Percentiles rank a stretch among this genome's conserved stretches.
phyloP scores from a whole-genome alignment of 352 stramenopile genomes.

The Phytophthora multivora region DNA sequence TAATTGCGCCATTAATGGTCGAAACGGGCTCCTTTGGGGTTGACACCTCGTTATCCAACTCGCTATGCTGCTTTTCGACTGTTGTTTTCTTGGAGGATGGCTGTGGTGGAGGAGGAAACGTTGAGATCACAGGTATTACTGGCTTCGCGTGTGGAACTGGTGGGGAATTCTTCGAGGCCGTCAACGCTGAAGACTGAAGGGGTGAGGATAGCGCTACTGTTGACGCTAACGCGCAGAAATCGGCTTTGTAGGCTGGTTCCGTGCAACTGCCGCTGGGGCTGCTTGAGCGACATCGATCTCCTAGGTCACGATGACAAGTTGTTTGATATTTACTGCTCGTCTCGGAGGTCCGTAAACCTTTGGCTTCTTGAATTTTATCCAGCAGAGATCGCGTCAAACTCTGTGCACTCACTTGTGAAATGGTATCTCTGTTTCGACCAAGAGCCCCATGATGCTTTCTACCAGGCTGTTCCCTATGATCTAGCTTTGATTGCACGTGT shows the following conservation, averaged over 20 bases:
- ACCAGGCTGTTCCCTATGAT: not conserved
- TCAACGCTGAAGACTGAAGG: not conserved
- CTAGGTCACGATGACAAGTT: not conserved
- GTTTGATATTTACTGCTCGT: not conserved
- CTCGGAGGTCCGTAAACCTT: constrained; percentile 19
- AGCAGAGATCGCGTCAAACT: constrained; percentile 34
- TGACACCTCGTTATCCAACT: not conserved
- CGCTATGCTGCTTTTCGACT: not conserved
- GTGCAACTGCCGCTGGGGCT: not conserved
- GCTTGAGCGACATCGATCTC: not conserved
- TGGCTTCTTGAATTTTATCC: constrained; percentile 50
- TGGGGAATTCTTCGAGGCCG: not conserved
- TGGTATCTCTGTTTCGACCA: not conserved
- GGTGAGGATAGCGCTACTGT: not conserved
- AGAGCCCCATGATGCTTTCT: too few species aligned
- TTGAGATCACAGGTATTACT: constrained; percentile 21
- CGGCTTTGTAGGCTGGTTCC: not conserved
- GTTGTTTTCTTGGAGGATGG: not conserved
- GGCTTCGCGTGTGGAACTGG: constrained; percentile 30
- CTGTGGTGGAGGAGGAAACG: not conserved
- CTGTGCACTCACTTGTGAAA: not conserved
- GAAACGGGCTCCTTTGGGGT: not conserved
- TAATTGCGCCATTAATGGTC: constrained; percentile 9
- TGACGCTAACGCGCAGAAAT: not conserved
- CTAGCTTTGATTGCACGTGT: not conserved